These are phyloP conservation scores for Termitomyces sp. DNA, from an alignment of 768 basidiomycete species.

Conservation along the genomic window DNA sequence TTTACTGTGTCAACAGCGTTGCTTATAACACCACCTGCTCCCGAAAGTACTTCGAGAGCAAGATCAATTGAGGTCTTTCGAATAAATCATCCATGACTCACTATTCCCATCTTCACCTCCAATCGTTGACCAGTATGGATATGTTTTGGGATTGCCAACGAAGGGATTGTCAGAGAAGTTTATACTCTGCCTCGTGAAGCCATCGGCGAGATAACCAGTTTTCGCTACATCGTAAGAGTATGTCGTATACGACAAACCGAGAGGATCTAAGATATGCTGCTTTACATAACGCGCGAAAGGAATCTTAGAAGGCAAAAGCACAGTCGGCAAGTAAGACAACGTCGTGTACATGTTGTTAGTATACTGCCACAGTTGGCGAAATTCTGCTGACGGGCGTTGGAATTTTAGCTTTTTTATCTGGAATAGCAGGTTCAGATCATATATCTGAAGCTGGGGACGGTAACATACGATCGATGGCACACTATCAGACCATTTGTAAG, in stretches of 20 bases:
- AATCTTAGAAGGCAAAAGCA: conserved; percentile 19
- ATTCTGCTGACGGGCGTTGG: conserved; percentile 25
- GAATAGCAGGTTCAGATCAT: background rate
- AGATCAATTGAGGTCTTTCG: background rate
- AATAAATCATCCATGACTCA: conserved; percentile 4
- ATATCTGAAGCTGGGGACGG: background rate
- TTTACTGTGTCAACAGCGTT: conserved; percentile 22
- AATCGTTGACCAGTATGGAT: conserved; percentile 16
- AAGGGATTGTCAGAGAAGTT: conserved; percentile 10
- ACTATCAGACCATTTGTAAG: conserved; percentile 11
- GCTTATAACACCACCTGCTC: conserved; percentile 24
- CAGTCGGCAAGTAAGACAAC: conserved; percentile 23
- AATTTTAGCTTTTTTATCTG: conserved; percentile 19
- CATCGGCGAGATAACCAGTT: conserved; percentile 23
- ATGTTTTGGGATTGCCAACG: conserved; percentile 5
- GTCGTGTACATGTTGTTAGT: conserved; percentile 25
- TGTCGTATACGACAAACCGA: conserved; percentile 24
- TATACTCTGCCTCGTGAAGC: conserved; percentile 15
- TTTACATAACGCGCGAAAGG: conserved; percentile 26
- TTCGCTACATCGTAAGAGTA: conserved; percentile 24
- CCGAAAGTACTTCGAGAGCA: conserved; percentile 18
- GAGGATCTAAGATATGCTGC: conserved; percentile 23
- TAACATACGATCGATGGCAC: conserved; percentile 9
- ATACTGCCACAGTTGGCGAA: conserved; percentile 24
- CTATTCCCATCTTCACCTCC: conserved; percentile 22